These are phyloP conservation scores for Solanum etuberosum DNA, from an alignment of 257 asterid species.

Conservation along the genomic window DNA sequence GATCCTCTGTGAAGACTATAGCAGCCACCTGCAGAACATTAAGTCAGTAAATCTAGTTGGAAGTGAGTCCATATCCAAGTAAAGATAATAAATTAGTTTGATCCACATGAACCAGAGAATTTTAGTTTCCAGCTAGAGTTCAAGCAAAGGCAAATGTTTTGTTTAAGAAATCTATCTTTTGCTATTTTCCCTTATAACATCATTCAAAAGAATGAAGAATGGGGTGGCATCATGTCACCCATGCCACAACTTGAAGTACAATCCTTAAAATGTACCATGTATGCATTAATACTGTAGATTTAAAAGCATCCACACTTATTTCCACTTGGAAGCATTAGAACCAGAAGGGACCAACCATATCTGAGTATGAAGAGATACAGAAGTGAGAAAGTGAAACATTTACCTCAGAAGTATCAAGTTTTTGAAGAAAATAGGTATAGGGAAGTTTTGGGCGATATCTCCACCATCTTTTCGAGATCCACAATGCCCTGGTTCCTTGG, in stretches of 20 bases:
- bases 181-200: background rate
- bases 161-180: background rate
- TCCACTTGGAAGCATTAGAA: background rate
- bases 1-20: constrained; percentile 91
- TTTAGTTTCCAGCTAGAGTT: background rate
- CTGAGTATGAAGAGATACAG: constrained; percentile 1
- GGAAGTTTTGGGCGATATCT: constrained; percentile 98
- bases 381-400: constrained; percentile 1
- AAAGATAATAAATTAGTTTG: background rate
- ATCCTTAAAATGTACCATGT: background rate
- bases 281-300: background rate
- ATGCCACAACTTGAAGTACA: background rate
- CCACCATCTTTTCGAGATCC: constrained; percentile 99
- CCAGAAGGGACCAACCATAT: background rate
- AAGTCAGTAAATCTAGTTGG: background rate
- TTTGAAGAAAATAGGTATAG: constrained; percentile 85
- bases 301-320: background rate
- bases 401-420: constrained; percentile 95
- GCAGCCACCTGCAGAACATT: constrained; percentile 63
- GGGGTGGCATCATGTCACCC: background rate
- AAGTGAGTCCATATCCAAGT: background rate
- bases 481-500: constrained; percentile 71
- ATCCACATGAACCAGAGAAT: background rate
- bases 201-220: background rate
- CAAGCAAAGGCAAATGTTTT: background rate